A percentile compares a stretch with the other conserved stretches of the same genome.
phyloP scores from a whole-genome alignment of 1,284 basidiomycete species.

The Paramarasmius palmivorus region DNA sequence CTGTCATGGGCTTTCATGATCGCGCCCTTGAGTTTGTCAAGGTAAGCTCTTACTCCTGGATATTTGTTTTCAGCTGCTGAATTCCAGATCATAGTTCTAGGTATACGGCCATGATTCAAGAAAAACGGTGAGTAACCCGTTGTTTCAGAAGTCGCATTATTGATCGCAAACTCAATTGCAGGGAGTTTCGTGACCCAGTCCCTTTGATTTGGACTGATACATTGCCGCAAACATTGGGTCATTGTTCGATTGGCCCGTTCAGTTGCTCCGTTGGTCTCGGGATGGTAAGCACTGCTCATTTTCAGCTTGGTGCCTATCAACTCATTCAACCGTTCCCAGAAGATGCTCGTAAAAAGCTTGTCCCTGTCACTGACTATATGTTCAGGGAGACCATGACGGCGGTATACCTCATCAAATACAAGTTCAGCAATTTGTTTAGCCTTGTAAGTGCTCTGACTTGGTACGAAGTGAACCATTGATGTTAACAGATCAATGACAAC shows the following conservation, averaged over 20 bases:
- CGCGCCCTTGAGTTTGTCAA: constrained; percentile 20
- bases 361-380: constrained; percentile 22
- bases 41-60: constrained; percentile 22
- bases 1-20: constrained; percentile 27
- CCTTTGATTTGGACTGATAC: constrained; percentile 14
- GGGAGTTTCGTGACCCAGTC: constrained; percentile 20
- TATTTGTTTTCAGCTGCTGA: constrained; percentile 14
- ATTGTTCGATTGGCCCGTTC: constrained; percentile 22
- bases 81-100: constrained; percentile 28
- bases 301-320: constrained; percentile 21
- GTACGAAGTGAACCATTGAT: constrained; percentile 30
- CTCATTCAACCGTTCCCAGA: constrained; percentile 23
- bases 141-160: constrained; percentile 21
- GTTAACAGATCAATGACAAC: constrained; percentile 35
- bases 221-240: constrained; percentile 19
- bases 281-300: constrained; percentile 25
- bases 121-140: constrained; percentile 34
- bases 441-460: constrained; percentile 18
- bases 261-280: constrained; percentile 23
- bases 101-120: constrained; percentile 30
- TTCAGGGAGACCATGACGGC: constrained; percentile 24
- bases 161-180: constrained; percentile 22
- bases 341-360: constrained; percentile 20
- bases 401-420: constrained; percentile 23
- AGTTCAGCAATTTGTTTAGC: constrained; percentile 23